Evolutionary conservation across 2,329 filamentous ascomycete genomes (phyloP), one percentile per base, ranked within the genome.

Genomic region (Teratosphaeria pseudoeucalypti): DNA sequence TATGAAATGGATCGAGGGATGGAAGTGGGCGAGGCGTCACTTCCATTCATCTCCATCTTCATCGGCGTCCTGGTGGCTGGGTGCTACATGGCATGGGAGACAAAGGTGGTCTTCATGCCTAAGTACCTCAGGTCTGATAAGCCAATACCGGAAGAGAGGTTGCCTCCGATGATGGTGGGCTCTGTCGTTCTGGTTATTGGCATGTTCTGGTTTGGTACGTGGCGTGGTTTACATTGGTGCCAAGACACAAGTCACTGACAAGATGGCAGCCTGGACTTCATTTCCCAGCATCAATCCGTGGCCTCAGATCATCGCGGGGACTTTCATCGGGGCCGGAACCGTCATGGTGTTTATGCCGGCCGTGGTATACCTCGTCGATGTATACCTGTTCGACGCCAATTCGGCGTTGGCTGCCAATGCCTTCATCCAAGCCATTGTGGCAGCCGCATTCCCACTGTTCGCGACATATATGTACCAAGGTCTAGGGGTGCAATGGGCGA

Each of bases 151-250:
- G 79, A 81, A 65, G 75, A 76, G 34, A 73, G 78, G 1, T 70
- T 81, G 0, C 71, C 74, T 5, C 76, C 77, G 0, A 75, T 78
- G 63, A 82, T 85, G 63, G 64, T 79, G 10, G 82, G 79, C 2
- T 75, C 78, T 5, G 60, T 82, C 14, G 71, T 81, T 3, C 68
- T 78, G 1, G 75, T 78, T 1, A 70, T 74, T 9, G 77, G 78
- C 0, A 68, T 82, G 27, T 80, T 82, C 63, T 79, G 77, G 78
- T 82, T 82, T 61, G 78, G 37, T 43, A 43, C 10, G 37, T 43
- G 11, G 3, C 5, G 3, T 39, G 12, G 6, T 43, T 12, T 14
- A 6, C 37, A 14, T 43, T 43, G 37, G 12, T 43, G 37, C 4
- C 37, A 43, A 14, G 11, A n/a, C 2, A 14, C 37, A 14, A 16